Base-by-base conservation (phyloP, 306 rosid species). In the Lathyrus aphaca region DNA sequence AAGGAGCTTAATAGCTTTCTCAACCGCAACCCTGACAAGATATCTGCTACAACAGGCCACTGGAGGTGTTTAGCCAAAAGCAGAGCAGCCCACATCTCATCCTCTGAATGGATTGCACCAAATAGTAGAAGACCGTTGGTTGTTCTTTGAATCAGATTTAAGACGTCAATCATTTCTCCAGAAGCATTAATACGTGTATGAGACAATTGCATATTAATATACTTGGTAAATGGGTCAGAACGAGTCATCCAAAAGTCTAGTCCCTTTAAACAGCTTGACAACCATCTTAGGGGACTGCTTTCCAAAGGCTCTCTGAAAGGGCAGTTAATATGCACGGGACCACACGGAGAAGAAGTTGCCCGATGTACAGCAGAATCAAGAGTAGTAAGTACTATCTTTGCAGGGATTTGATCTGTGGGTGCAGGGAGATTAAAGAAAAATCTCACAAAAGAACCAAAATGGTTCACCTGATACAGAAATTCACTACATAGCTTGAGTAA, bases 301-400 rank as follows among this genome's bases (percentile, higher is more conserved):
- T 86, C 98, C 80, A 88, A 83, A 64, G 98, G 98, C 80, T 90
- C 97, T 79, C 97, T 84, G 69, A 88, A 90, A 76, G 94, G 87
- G 74, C 98, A 90, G 74, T 93, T 93, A 65, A 93, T 83, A 77
- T 93, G 98, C 69, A 86, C 98, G 0, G 98, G 98, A 71, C 98
- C 98, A 82, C 77, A 61, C 2, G 94, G 94, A 69, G 92, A 74
- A 73, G 89, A 81, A 55, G 89, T 90, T 58, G 98, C 96, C 89
- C 86, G 60, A 78, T 90, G 82, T 68, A 88, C 88, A 73, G 97
- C 97, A 69, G 96, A 85, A 80, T 93, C 98, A 64, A 93, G 77
- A 32, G 98, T 90, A 29, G 98, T 93, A 73, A 93, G 98, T 30
- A 90, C 90, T 84, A 90, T 80, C 74, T 82, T 84, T 48, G 94